Percentiles rank a stretch among this genome's conserved stretches.
Conservation (phyloP, 306 rosid genomes). For the Ochetophila trinervis region DNA sequence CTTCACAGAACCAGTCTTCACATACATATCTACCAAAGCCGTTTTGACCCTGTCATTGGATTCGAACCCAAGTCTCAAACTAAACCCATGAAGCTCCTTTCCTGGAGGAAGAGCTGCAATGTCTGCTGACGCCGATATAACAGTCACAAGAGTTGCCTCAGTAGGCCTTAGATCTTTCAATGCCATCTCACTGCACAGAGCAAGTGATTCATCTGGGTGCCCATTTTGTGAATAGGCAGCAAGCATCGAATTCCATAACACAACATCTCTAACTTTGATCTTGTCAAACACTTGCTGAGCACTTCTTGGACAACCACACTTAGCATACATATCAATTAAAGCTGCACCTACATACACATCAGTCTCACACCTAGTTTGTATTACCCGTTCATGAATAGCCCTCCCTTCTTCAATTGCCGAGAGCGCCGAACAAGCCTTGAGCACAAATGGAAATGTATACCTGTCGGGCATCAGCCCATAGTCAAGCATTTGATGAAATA, state of each 20-base stretch:
- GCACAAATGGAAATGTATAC: constrained; percentile 74
- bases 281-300: constrained; percentile 51
- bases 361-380: constrained; percentile 50
- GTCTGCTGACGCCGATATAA: constrained; percentile 61
- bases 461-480: constrained; percentile 60
- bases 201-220: constrained; percentile 49
- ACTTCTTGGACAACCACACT: constrained; percentile 56
- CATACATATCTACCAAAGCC: constrained; percentile 76
- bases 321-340: constrained; percentile 67
- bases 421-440: constrained; percentile 70
- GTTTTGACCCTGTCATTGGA: constrained; percentile 70
- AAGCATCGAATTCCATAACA: constrained; percentile 79
- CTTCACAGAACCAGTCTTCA: constrained; percentile 62
- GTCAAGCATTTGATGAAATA: constrained; percentile 51
- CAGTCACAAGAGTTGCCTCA: constrained; percentile 65
- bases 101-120: constrained; percentile 62
- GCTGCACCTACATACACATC: constrained; percentile 80
- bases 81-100: constrained; percentile 59
- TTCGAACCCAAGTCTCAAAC: constrained; percentile 61
- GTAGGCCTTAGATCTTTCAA: constrained; percentile 45
- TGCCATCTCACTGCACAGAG: constrained; percentile 58
- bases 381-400: constrained; percentile 51
- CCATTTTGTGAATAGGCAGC: constrained; percentile 75
- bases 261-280: constrained; percentile 55
- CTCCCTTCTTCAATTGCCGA: constrained; percentile 63